A percentile compares a stretch with the other conserved stretches of the same genome.
Conservation (phyloP, 2,329 filamentous ascomycete genomes). For the Xylaria sp. region DNA sequence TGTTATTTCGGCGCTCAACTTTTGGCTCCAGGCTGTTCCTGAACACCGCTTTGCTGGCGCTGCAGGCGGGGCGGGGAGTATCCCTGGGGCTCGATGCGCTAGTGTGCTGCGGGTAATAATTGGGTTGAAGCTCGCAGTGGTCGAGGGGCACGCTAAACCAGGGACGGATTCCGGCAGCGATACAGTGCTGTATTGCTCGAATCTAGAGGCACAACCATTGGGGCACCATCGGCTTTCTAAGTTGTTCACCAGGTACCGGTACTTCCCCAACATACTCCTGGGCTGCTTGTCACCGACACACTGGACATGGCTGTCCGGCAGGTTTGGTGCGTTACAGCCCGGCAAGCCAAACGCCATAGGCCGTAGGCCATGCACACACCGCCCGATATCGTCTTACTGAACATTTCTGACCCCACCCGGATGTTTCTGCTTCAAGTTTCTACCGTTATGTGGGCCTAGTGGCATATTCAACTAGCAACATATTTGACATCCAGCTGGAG, state of each 20-base stretch:
- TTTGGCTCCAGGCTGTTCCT: slow-evolving; percentile 36
- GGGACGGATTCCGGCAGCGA: slow-evolving; percentile 40
- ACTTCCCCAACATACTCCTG: slow-evolving; percentile 48
- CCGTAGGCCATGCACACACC: slow-evolving; percentile 24
- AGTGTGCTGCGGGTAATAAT: slow-evolving; percentile 42
- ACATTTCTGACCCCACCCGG: slow-evolving; percentile 21
- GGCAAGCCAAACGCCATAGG: not conserved
- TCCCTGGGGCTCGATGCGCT: slow-evolving; percentile 26
- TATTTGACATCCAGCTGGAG: slow-evolving; percentile 25
- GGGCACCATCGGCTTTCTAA: slow-evolving; percentile 41
- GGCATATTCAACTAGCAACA: slow-evolving; percentile 18
- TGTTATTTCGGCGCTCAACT: slow-evolving; percentile 34
- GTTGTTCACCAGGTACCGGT: slow-evolving; percentile 43
- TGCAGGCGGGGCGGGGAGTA: slow-evolving; percentile 29
- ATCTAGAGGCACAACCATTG: slow-evolving; percentile 46
- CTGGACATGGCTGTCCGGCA: slow-evolving; percentile 16
- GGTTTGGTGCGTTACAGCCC: slow-evolving; percentile 21
- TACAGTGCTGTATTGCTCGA: slow-evolving; percentile 29
- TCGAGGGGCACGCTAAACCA: slow-evolving; percentile 44
- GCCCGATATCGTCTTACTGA: slow-evolving; percentile 37
- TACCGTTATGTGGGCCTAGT: slow-evolving; percentile 23
- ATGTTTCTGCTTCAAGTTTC: slow-evolving; percentile 28
- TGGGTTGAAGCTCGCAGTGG: slow-evolving; percentile 35
- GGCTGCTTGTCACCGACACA: slow-evolving; percentile 38
- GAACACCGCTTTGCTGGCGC: slow-evolving; percentile 34